A percentile compares a stretch with the other conserved stretches of the same genome.
phyloP scores from a whole-genome alignment of 1,139 yeast genomes.

The Suhomyces chickasaworum region DNA sequence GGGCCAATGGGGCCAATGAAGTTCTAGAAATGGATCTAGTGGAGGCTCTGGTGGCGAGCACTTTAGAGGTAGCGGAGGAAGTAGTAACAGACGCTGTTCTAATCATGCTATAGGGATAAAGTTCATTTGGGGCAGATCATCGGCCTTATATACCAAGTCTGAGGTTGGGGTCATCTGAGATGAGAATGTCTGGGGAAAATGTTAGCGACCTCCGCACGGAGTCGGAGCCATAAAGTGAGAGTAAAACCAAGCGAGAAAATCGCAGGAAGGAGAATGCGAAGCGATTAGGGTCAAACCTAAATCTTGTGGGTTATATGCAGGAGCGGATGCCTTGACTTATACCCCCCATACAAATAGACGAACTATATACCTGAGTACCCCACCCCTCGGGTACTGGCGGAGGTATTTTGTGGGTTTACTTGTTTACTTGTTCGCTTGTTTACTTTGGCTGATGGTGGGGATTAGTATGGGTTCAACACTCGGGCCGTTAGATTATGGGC shows the following conservation, averaged over 20 bases:
- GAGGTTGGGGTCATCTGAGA: neutral
- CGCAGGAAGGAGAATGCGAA: neutral
- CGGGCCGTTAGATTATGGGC: no score
- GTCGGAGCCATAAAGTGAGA: neutral
- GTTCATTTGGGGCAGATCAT: neutral
- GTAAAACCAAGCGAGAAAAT: conserved; percentile 1
- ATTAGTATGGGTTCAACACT: no score
- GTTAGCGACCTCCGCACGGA: conserved; percentile 4
- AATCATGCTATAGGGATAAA: neutral
- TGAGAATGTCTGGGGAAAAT: neutral
- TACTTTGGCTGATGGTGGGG: no score
- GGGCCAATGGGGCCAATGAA: neutral
- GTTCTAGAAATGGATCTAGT: neutral
- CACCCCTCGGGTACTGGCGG: no score
- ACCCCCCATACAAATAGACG: no score
- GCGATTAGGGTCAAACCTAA: no score
- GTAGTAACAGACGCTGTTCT: conserved; percentile 1
- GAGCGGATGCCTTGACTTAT: neutral
- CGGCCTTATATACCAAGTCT: neutral
- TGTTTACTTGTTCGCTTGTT: no score
- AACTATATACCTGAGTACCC: no score
- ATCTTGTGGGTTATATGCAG: neutral
- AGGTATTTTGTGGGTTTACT: no score
- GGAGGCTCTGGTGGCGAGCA: neutral
- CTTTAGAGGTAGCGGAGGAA: neutral